A percentile compares a stretch with the other conserved stretches of the same genome.
phyloP scores from a whole-genome alignment of 2,329 filamentous ascomycete genomes.

The Penicillium brasilianum region DNA sequence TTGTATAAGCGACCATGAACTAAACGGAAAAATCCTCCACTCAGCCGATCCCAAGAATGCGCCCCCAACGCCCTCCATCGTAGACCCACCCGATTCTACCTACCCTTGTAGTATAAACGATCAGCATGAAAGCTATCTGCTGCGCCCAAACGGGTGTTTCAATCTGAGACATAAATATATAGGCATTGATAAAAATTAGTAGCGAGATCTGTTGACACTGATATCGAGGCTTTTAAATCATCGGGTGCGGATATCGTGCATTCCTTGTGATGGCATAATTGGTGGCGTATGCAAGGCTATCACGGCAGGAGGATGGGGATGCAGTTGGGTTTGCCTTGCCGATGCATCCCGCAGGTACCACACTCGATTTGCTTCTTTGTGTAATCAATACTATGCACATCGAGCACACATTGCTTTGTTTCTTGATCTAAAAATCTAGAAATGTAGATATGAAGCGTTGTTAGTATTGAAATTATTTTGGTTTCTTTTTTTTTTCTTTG shows the following conservation, averaged over 20 bases:
- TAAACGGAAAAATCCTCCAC: background rate
- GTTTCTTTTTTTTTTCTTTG: background rate
- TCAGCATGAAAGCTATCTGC: background rate
- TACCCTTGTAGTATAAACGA: background rate
- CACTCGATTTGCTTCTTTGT: background rate
- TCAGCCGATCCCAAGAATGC: background rate
- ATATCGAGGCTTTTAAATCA: background rate
- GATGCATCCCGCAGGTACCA: slow-evolving; percentile 5
- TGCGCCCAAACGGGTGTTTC: background rate
- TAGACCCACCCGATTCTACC: background rate
- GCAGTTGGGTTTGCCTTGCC: background rate
- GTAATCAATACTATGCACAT: background rate
- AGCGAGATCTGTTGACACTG: background rate
- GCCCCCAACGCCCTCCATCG: background rate
- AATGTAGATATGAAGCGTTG: background rate
- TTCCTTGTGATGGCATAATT: slow-evolving; percentile 2
- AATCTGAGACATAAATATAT: background rate
- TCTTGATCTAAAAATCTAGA: background rate
- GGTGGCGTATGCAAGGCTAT: background rate
- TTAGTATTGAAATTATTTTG: background rate
- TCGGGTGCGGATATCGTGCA: background rate
- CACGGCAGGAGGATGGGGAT: background rate
- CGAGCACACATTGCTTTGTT: background rate
- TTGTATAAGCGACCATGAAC: background rate
- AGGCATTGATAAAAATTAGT: background rate